Conservation (phyloP, 345 rosid species). For the Syzygium oleosum region DNA sequence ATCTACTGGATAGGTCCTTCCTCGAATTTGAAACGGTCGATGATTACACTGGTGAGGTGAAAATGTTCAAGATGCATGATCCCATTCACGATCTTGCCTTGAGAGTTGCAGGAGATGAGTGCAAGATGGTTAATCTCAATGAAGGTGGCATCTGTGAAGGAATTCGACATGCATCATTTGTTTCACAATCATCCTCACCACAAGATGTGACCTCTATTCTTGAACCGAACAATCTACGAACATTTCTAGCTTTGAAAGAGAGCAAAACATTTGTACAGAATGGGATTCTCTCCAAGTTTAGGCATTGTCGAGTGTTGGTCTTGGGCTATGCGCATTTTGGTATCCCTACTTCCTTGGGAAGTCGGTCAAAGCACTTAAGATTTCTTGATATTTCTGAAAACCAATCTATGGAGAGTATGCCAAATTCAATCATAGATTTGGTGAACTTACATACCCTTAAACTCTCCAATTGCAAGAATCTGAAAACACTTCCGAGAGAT, state of each 20-base stretch:
- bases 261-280: rapidly evolving
- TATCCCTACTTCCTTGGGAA: neutral
- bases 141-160: rapidly evolving
- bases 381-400: rapidly evolving
- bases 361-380: neutral
- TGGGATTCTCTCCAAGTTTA: neutral
- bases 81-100: neutral
- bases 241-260: rapidly evolving
- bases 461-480: too few relatives aligned
- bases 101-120: neutral
- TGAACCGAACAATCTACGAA: neutral
- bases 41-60: neutral
- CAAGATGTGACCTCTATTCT: neutral
- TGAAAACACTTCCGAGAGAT: too few relatives aligned
- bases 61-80: neutral
- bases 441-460: too few relatives aligned
- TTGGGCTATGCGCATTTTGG: rapidly evolving
- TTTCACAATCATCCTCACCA: rapidly evolving
- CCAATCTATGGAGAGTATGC: too few relatives aligned
- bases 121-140: neutral
- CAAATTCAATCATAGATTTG: too few relatives aligned
- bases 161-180: neutral
- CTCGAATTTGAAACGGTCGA: too few relatives aligned
- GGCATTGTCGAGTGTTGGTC: neutral
- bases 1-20: conserved; percentile 2